Percentiles rank a stretch among this genome's conserved stretches.
Evolutionary conservation across 768 basidiomycete genomes (phyloP).

Genomic region (Mycena metata): DNA sequence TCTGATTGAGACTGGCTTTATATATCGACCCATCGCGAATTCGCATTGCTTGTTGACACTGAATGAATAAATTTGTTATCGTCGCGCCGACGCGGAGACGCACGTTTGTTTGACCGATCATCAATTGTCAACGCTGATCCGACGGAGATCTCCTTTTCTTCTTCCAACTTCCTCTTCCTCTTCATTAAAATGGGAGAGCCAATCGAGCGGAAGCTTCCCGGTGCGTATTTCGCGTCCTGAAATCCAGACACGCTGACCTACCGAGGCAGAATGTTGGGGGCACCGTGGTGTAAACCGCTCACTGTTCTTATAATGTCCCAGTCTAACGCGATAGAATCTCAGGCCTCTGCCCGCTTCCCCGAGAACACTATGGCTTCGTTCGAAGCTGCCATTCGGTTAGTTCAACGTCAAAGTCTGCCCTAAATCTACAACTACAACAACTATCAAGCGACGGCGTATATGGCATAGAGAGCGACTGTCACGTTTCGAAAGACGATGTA

Average conservation of each 20-base stretch:
- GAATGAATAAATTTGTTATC: constrained; percentile 6
- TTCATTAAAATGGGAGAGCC: neutral
- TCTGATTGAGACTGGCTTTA: neutral
- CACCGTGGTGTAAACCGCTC: constrained; percentile 42
- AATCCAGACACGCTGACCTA: neutral
- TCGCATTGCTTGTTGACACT: constrained; percentile 8
- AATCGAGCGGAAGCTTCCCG: constrained; percentile 20
- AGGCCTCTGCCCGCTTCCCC: constrained; percentile 75
- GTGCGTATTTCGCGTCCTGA: neutral
- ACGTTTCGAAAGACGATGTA: constrained; percentile 73
- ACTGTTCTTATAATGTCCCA: neutral
- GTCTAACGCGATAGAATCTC: constrained; percentile 13
- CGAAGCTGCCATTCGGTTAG: constrained; percentile 69
- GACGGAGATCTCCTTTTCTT: neutral
- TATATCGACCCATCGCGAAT: constrained; percentile 11
- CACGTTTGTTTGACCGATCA: neutral
- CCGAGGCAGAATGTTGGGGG: constrained; percentile 61
- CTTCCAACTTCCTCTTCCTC: neutral
- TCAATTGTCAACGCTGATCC: neutral
- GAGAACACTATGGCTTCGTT: constrained; percentile 85
- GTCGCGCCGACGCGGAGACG: neutral
- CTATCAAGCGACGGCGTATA: constrained; percentile 29
- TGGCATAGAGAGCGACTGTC: constrained; percentile 63
- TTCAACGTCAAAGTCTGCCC: neutral
- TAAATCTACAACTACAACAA: neutral